Evolutionary conservation across 768 basidiomycete species (phyloP), one percentile per base, ranked within the genome.

Genomic region (Paxillus rubicundulus): DNA sequence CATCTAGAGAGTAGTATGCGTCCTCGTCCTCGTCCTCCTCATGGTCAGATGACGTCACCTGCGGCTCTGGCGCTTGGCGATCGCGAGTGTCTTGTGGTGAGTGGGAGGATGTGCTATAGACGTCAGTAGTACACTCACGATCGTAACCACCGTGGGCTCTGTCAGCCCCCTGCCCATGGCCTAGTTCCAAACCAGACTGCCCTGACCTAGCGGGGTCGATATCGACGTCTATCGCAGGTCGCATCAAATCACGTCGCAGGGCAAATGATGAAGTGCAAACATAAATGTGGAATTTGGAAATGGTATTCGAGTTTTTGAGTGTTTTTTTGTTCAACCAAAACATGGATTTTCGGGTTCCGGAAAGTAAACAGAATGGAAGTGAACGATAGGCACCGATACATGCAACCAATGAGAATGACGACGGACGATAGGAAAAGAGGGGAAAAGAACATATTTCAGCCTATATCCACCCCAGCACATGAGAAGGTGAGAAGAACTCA

Each of bases 391-490:
- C 50, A 56, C 54, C 51, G 54, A 58, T 47, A 54, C 24, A 50
- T 27, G 53, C 55, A 62, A 49, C 41, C 45, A 50, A 33, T 24
- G 38, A 52, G 30, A 47, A 59, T 41, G 48, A 50, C 27, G 50
- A 60, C 17, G 43, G 37, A 62, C 49, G 68, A 66, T 72, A 76
- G 74, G 74, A 73, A 66, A 77, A 80, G 24, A 24, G 33, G 81
- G 74, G 14, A 57, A 57, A 79, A 77, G 76, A 78, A 74, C 72
- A 70, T 76, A 78, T 77, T 92, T 92, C 81, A 94, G 90, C 84
- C 90, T 91, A 84, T 71, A 76, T 77, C 72, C 74, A 60, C 69
- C 65, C 67, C 60, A 59, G 48, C 61, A 60, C 68, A 64, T 67
- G 70, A 77, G 70, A 57, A 58, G 55, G 77, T 82, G 79, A 76